Base-by-base conservation (phyloP, 2,329 filamentous ascomycete genomes). In the Exophiala lecanii-corni region DNA sequence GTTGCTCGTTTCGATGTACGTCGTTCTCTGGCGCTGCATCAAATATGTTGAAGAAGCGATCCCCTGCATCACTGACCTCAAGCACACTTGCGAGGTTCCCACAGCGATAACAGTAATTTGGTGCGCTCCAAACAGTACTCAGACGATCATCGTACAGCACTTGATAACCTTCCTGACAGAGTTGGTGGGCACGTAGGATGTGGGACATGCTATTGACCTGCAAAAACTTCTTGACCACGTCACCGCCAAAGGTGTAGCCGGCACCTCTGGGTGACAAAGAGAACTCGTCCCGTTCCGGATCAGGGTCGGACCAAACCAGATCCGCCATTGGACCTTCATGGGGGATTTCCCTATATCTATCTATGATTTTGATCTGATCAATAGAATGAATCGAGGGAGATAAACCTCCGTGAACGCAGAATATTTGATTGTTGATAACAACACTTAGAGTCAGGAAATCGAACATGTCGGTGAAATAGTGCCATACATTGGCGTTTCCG, bases 271-370 rank as follows among this genome's bases (percentile, higher is more conserved):
- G 92, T 5, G 86, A 94, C 12, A 98, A 77, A 5, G 86, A 94
- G 67, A 98, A 98, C 65, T 98, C 92, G 67, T 98, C 92, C 44
- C 89, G 79, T 57, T 98, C 92, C n/a, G 87, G 84, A 62, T 98
- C 92, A 0, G 92, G 92, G 63, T 98, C 92, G 15, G 89, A 95
- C 92, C 92, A 98, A 21, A 98, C 92, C 4, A 98, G 73, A 65
- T 98, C 92, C n/a, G 92, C 92, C 92, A 98, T 98, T 23, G 92
- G 92, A 0, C 92, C 92, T 68, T 98, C 92, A 68, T 98, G 92
- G 4, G 92, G 92, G 47, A 98, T 98, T 63, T 98, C 92, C 55
- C 92, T 83, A 73, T 97, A 98, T 34, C 92, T 87, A 69, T 98
- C 92, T 63, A 98, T 97, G 65, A 98, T 94, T 67, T 98, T 97